Conservation (phyloP, 2,329 filamentous ascomycete species). For the Claviceps spartinae region DNA sequence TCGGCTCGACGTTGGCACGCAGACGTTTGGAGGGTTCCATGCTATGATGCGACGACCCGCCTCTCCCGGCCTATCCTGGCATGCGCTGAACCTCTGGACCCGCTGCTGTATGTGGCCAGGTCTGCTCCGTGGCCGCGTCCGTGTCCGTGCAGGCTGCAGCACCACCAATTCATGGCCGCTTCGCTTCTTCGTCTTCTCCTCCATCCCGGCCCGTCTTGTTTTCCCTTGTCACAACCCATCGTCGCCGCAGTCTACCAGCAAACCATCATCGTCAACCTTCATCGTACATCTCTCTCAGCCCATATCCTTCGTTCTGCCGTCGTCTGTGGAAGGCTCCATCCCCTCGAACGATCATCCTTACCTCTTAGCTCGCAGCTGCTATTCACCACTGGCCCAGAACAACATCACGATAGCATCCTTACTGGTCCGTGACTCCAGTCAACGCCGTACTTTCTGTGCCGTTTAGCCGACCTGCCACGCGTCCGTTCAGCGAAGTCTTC, state of each 20-base stretch:
- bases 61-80: background rate
- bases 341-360: background rate
- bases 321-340: background rate
- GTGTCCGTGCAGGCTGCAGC: background rate
- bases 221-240: constrained; percentile 2
- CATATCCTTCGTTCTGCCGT: background rate
- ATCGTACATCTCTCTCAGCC: background rate
- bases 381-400: background rate
- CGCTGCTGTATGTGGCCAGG: too few species aligned
- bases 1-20: too few species aligned
- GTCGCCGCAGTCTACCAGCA: background rate
- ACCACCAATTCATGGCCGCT: background rate
- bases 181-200: constrained; percentile 2
- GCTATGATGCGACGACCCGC: background rate
- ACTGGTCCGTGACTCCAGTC: background rate
- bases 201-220: background rate
- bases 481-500: constrained; percentile 2
- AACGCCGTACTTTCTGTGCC: background rate
- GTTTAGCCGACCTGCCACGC: background rate
- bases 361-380: background rate
- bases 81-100: background rate
- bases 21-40: too few species aligned
- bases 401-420: background rate
- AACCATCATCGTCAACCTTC: background rate
- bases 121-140: background rate